A percentile compares a stretch with the other conserved stretches of the same genome.
phyloP scores from a whole-genome alignment of 164 flowering plant species.

The Cinnamomum chago region DNA sequence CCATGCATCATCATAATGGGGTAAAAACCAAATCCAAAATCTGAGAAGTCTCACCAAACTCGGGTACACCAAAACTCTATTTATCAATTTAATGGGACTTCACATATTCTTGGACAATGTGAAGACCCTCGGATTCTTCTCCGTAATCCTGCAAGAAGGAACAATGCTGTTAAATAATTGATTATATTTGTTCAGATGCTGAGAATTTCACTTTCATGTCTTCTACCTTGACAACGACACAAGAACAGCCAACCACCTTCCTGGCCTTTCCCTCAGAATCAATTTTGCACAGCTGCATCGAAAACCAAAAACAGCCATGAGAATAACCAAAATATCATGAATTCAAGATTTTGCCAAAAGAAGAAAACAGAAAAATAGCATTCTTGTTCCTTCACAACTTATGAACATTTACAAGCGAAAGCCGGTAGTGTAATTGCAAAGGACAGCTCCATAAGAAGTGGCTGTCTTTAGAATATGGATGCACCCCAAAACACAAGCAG shows the following conservation, averaged over 20 bases:
- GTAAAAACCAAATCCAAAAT: not conserved
- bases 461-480: too few species aligned
- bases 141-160: slow-evolving; percentile 47
- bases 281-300: slow-evolving; percentile 72
- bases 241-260: slow-evolving; percentile 78
- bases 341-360: not conserved
- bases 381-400: not conserved
- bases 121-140: slow-evolving; percentile 49
- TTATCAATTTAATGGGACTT: slow-evolving; percentile 35
- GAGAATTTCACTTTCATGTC: not conserved
- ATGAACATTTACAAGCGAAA: not conserved
- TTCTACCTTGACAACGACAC: slow-evolving; percentile 75
- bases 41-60: not conserved
- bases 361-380: not conserved
- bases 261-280: slow-evolving; percentile 87
- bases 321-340: too few species aligned
- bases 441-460: too few species aligned
- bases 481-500: too few species aligned
- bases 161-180: not conserved
- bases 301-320: not conserved
- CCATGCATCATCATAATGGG: not conserved
- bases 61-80: not conserved
- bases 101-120: slow-evolving; percentile 48
- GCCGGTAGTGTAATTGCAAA: not conserved
- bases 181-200: not conserved